A percentile compares a stretch with the other conserved stretches of the same genome.
phyloP scores from a whole-genome alignment of 2,329 filamentous ascomycete genomes.

The Pseudogymnoascus verrucosus region DNA sequence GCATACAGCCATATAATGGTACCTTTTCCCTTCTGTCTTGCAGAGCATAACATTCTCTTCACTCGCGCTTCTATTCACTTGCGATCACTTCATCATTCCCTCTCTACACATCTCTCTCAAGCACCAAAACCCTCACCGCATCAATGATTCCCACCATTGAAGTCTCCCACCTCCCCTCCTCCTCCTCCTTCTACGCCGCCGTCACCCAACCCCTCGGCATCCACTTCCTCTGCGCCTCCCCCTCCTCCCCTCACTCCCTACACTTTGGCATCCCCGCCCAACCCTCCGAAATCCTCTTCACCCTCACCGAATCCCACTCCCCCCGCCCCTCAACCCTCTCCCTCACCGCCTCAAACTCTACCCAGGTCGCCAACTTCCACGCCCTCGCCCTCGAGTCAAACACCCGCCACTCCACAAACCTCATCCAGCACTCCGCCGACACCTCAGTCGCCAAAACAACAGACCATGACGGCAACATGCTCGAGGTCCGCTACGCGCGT shows the following conservation, averaged over 20 bases:
- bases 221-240: conserved; percentile 47
- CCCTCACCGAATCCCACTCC: conserved; percentile 37
- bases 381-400: conserved; percentile 32
- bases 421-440: conserved; percentile 8
- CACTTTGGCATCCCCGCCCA: conserved; percentile 35
- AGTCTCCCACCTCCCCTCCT: conserved; percentile 70
- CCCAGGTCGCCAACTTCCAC: conserved; percentile 65
- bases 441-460: conserved; percentile 46
- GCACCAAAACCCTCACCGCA: conserved; percentile 7
- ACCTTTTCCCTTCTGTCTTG: conserved; percentile 6
- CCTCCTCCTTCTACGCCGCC: conserved; percentile 76
- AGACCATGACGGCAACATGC: conserved; percentile 76
- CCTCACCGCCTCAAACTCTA: conserved; percentile 58
- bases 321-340: conserved; percentile 45
- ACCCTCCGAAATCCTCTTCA: conserved; percentile 28
- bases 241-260: conserved; percentile 19
- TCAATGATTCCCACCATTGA: conserved; percentile 40
- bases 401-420: neutral
- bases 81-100: conserved; percentile 13
- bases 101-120: conserved; percentile 17
- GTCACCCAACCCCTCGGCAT: conserved; percentile 72
- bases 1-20: conserved; percentile 2
- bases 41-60: neutral
- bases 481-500: conserved; percentile 63
- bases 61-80: neutral